These are phyloP conservation scores for Wallemia ichthyophaga DNA, from an alignment of 1,284 basidiomycete genomes.

Conservation along the genomic window DNA sequence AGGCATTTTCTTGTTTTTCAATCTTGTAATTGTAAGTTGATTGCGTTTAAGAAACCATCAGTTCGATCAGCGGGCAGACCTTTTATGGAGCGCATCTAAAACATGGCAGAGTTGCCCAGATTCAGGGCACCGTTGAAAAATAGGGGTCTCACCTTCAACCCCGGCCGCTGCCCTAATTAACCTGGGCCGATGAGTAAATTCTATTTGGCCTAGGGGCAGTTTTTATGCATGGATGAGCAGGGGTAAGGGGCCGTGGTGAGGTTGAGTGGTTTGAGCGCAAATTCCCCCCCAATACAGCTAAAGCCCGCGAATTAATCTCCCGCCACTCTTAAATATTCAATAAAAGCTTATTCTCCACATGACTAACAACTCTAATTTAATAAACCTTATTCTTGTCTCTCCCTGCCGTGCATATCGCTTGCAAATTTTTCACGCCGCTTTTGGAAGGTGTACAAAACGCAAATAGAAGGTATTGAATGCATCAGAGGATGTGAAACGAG, in stretches of 20 bases:
- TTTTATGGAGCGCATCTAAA: not conserved
- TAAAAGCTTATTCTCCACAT: too few species aligned
- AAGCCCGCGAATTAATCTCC: too few species aligned
- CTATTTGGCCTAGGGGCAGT: too few species aligned
- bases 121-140: not conserved
- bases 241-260: too few species aligned
- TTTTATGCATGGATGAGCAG: too few species aligned
- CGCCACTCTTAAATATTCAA: too few species aligned
- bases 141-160: not conserved
- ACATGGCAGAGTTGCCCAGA: not conserved
- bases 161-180: not conserved
- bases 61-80: not conserved
- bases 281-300: too few species aligned
- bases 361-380: too few species aligned
- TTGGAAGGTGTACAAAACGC: not conserved
- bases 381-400: not conserved
- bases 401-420: not conserved
- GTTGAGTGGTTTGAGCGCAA: too few species aligned
- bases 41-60: not conserved
- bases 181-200: too few species aligned
- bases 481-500: too few species aligned
- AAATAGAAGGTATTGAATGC: not conserved
- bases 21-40: not conserved
- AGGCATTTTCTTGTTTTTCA: not conserved
- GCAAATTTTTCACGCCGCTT: not conserved